A percentile compares a stretch with the other conserved stretches of the same genome.
These are phyloP conservation scores for Oryza officinalis DNA, from an alignment of 176 grass and related monocot species.

Conservation along the genomic window DNA sequence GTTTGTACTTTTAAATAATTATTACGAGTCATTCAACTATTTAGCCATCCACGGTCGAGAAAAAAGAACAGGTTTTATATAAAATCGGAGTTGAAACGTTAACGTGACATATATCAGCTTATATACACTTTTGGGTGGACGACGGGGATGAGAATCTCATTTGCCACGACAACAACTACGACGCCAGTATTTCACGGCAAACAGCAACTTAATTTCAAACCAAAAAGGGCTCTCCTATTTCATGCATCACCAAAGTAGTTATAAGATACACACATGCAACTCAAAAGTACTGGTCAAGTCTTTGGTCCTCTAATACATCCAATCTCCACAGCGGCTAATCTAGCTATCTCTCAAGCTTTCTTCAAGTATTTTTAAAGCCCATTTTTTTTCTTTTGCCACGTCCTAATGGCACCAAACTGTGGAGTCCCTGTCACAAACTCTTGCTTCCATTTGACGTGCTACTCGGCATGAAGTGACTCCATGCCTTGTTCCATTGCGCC, in stretches of 20 bases:
- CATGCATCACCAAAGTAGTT: background rate
- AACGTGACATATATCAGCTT: too few relatives aligned
- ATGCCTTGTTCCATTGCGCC: slow-evolving; percentile 28
- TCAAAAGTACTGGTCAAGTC: slow-evolving; percentile 21
- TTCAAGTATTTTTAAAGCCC: background rate
- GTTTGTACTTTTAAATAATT: too few relatives aligned
- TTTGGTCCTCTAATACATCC: slow-evolving; percentile 41
- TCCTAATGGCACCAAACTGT: slow-evolving; percentile 29
- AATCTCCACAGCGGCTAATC: slow-evolving; percentile 22
- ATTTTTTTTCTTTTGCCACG: background rate
- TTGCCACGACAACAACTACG: background rate
- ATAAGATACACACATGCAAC: background rate
- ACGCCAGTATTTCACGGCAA: slow-evolving; percentile 15
- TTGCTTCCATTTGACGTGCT: slow-evolving; percentile 20
- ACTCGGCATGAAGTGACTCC: slow-evolving; percentile 33
- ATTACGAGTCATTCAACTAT: too few relatives aligned
- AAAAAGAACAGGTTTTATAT: too few relatives aligned
- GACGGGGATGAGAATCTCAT: too few relatives aligned
- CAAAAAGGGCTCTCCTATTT: background rate
- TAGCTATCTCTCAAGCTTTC: background rate
- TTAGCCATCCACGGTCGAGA: too few relatives aligned
- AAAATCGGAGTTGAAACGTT: too few relatives aligned
- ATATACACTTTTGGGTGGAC: too few relatives aligned
- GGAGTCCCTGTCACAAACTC: slow-evolving; percentile 18
- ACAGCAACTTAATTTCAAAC: background rate